A percentile compares a stretch with the other conserved stretches of the same genome.
Conservation (phyloP, 768 basidiomycete genomes). For the Pulveroboletus ravenelii region DNA sequence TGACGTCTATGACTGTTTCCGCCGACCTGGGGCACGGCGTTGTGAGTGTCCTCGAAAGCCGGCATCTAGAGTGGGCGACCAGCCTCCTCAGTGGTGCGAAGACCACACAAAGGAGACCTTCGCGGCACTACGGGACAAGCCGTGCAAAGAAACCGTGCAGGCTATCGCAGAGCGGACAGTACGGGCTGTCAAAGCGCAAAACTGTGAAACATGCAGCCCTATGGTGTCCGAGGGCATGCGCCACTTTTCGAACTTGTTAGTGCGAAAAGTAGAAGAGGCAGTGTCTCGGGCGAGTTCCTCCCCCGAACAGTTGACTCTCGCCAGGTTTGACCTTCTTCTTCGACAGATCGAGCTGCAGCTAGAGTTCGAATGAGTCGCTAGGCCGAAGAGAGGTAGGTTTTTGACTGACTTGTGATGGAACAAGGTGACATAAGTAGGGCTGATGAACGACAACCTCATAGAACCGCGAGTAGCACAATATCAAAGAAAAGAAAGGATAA, state of each 20-base stretch:
- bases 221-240: slow-evolving; percentile 11
- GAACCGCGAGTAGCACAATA: no score
- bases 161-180: not conserved
- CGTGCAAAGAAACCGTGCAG: slow-evolving; percentile 12
- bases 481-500: no score
- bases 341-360: slow-evolving; percentile 6
- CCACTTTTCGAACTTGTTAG: slow-evolving; percentile 6
- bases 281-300: slow-evolving; percentile 4
- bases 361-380: not conserved
- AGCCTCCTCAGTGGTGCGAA: slow-evolving; percentile 16
- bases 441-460: no score
- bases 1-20: not conserved
- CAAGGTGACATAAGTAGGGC: no score
- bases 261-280: slow-evolving; percentile 9
- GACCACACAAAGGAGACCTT: slow-evolving; percentile 10
- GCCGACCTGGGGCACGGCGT: no score
- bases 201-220: not conserved
- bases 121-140: slow-evolving; percentile 14
- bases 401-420: no score
- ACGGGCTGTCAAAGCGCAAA: not conserved
- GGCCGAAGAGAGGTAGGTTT: no score
- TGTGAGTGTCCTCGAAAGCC: not conserved
- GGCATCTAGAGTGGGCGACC: no score
- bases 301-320: not conserved
- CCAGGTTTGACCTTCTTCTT: not conserved